A percentile compares a stretch with the other conserved stretches of the same genome.
phyloP scores from a whole-genome alignment of 2,329 filamentous ascomycete species.

The Exophiala xenobiotica region DNA sequence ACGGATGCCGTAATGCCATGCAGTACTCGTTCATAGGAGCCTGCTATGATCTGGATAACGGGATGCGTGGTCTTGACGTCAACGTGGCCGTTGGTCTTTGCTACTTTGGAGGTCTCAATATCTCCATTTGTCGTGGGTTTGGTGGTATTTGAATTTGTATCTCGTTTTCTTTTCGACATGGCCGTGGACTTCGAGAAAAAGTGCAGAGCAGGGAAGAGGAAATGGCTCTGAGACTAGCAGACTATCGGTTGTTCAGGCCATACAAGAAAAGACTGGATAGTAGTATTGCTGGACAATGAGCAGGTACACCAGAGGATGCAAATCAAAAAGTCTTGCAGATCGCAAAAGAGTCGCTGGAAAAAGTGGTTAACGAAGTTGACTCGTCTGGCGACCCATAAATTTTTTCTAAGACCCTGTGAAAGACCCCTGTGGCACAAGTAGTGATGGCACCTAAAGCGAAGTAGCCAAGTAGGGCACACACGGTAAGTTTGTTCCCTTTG shows the following conservation, averaged over 20 bases:
- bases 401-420: too few relatives aligned
- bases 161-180: constrained; percentile 50
- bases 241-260: too few relatives aligned
- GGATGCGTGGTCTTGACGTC: constrained; percentile 46
- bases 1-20: constrained; percentile 85
- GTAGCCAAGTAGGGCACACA: background rate
- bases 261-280: too few relatives aligned
- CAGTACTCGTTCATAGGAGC: constrained; percentile 89
- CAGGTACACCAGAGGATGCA: too few relatives aligned
- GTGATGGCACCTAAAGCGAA: too few relatives aligned
- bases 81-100: constrained; percentile 34
- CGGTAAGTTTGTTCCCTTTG: too few relatives aligned
- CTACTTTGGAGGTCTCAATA: constrained; percentile 26
- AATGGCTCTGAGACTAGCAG: too few relatives aligned
- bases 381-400: too few relatives aligned
- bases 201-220: too few relatives aligned
- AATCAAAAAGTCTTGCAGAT: background rate
- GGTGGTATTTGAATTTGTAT: constrained; percentile 20
- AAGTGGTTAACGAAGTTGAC: background rate
- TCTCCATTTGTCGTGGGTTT: constrained; percentile 16
- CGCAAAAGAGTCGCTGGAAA: background rate
- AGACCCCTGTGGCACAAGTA: too few relatives aligned
- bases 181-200: too few relatives aligned
- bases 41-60: constrained; percentile 77
- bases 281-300: too few relatives aligned